phyloP scores from a whole-genome alignment of 2,329 filamentous ascomycete species.

The Paradendryphiella salina region DNA sequence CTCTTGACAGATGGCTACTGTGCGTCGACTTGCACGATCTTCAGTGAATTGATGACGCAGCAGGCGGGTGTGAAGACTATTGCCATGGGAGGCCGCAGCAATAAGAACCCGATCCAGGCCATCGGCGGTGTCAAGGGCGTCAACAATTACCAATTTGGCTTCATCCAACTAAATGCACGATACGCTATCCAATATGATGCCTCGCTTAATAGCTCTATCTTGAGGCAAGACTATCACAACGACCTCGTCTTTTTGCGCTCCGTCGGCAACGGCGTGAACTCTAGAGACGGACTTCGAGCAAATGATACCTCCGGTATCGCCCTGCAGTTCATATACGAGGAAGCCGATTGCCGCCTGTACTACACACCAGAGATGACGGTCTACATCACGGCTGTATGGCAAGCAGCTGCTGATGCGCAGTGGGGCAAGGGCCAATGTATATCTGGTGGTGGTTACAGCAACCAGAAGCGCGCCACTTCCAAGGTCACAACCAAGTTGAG shows the following conservation, averaged over 20 bases:
- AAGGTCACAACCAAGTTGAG: conserved; percentile 34
- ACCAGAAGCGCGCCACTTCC: conserved; percentile 23
- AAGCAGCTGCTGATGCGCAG: conserved; percentile 43
- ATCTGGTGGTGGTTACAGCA: conserved; percentile 21
- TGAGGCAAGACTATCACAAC: conserved; percentile 31
- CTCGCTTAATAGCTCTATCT: conserved; percentile 31
- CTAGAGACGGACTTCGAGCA: conserved; percentile 40
- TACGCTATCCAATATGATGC: conserved; percentile 27
- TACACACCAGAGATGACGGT: conserved; percentile 50
- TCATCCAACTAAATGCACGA: conserved; percentile 36
- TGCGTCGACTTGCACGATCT: conserved; percentile 62
- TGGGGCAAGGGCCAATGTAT: conserved; percentile 45
- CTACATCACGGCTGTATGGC: conserved; percentile 45
- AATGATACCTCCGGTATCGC: conserved; percentile 41
- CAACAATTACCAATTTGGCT: conserved; percentile 43
- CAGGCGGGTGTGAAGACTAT: conserved; percentile 59
- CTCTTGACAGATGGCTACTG: conserved; percentile 63
- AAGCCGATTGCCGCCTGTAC: conserved; percentile 47
- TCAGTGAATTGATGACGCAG: conserved; percentile 58
- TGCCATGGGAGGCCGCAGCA: conserved; percentile 56
- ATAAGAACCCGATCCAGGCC: conserved; percentile 56
- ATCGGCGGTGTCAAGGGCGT: conserved; percentile 59
- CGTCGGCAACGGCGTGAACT: conserved; percentile 37
- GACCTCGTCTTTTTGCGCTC: conserved; percentile 34
- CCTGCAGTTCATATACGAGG: conserved; percentile 48